Evolutionary conservation across 768 basidiomycete species (phyloP), one percentile per base, ranked within the genome.

Genomic region (Mycena filopes): DNA sequence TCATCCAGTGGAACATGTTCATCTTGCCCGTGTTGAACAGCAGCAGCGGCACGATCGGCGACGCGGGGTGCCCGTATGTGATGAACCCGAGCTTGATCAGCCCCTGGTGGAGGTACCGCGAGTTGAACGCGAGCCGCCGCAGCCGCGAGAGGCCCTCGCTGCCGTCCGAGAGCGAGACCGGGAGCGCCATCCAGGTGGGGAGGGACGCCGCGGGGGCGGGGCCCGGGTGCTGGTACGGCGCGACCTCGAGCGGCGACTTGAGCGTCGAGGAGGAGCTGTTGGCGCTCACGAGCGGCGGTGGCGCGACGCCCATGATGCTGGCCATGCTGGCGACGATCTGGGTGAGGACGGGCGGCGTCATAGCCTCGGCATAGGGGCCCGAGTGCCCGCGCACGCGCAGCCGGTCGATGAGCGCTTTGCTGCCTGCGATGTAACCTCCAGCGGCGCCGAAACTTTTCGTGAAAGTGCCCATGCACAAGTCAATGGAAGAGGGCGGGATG

Each of bases 401-500:
- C 4, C 89, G 82, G 69, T 95, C 90, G 68, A 99, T 91, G 66
- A 97, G 80, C 3, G 82, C 76, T 72, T 94, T 95, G 70, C 80
- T 87, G 7, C 96, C 96, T 4, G 96, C 87, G 63, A 99, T 91
- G 78, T 99, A 99, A 8, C 98, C 97, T 55, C 96, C 97, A 0
- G 95, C 92, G 1, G 95, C 93, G 56, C 94, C 95, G 72, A 96
- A 96, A 0, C 93, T 94, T 77, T 94, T 95, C 23, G 98, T 99
- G 77, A 99, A 98, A 0, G 98, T 99, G 60, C 98, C 98, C 98
- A 99, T 99, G 69, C 97, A 87, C 65, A 99, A 84, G 74, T 99
- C 98, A 66, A 99, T 86, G 11, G 84, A 84, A 3, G 85, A 83
- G 18, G 98, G 95, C 66, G 93, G 81, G 63, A 98, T 80, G 58